Evolutionary conservation across 192 early-diverging fungal species (phyloP), one percentile per base, ranked within the genome.

Genomic region (Coemansia sp.): DNA sequence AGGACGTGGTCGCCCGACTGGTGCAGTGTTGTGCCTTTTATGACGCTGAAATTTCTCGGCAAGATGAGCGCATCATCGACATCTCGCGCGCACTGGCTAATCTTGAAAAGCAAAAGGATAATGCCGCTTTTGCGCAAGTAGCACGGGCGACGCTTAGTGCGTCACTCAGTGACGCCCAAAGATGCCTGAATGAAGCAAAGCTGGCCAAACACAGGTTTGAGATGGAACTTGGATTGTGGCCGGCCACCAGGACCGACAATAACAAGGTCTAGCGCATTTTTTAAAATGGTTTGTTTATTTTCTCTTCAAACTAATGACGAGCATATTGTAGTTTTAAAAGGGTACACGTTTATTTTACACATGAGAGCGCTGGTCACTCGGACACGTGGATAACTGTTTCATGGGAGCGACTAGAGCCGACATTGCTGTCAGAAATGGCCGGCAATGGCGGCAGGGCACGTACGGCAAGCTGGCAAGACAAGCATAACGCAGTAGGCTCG

Each of bases 11-110:
- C 8, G 58, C 44, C 14, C 40, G 74, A 14, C 61, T 77, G 18
- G 52, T 43, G 6, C 74, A 65, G 27, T 77, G 63, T 27, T 69
- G 74, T 14, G 41, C 60, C 56, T 58, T 68, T 54, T 77, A 77
- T 43, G 50, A 48, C 27, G 37, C 17, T 22, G 74, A 77, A 17
- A 64, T 77, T 7, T 34, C 22, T 42, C 56, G 58, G 39, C 64
- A 77, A 34, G 41, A 63, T 35, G 74, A 71, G 41, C 64, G 69
- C 21, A 68, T 77, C n/a, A 14, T 9, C 10, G 69, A 77, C 46
- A 77, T 77, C 10, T 48, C 46, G 17, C 56, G 43, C 29, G 61
- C 74, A 1, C 36, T 77, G 33, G 57, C 24, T 0, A 59, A 34
- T 8, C 38, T 68, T 57, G 19, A 48, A 18, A n/a, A 56, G 24